Conservation (phyloP, 139 green algal species). For the Tetraselmis striata region DNA sequence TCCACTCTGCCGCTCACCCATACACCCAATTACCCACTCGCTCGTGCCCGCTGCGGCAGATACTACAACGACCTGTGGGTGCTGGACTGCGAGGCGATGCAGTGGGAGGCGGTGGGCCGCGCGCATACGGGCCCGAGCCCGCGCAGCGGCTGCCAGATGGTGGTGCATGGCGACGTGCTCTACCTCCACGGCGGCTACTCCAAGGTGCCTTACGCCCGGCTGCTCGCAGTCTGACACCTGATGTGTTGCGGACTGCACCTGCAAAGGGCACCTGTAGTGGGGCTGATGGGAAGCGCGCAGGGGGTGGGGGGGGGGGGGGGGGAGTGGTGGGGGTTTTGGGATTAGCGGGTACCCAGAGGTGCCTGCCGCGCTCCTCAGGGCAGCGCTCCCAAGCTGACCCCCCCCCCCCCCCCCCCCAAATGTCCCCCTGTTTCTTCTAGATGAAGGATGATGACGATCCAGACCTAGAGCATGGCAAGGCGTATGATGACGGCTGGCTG, state of each 20-base stretch:
- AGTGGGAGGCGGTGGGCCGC: constrained; percentile 52
- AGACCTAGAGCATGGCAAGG: constrained; percentile 69
- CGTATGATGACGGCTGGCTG: constrained; percentile 83
- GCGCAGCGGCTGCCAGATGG: constrained; percentile 65
- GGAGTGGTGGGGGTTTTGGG: too few relatives aligned
- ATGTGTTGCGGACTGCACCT: too few relatives aligned
- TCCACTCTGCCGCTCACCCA: too few relatives aligned
- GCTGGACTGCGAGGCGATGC: constrained; percentile 68
- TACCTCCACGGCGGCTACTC: constrained; percentile 88
- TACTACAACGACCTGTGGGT: constrained; percentile 93
- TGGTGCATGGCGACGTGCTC: constrained; percentile 59
- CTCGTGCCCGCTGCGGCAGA: too few relatives aligned
- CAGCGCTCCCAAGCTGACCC: neutral
- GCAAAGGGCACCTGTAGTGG: too few relatives aligned
- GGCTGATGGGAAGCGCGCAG: neutral
- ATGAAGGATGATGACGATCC: constrained; percentile 55
- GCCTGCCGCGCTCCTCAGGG: too few relatives aligned
- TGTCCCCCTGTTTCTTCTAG: neutral
- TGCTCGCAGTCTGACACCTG: too few relatives aligned
- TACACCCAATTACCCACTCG: too few relatives aligned
- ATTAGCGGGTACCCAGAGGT: too few relatives aligned
- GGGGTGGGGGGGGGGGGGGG: neutral
- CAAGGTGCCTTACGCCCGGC: too few relatives aligned
- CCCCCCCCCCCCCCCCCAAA: neutral
- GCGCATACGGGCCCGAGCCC: constrained; percentile 33